Evolutionary conservation across 208 protist species (phyloP).

Genomic region (Trypanosoma boissoni): DNA sequence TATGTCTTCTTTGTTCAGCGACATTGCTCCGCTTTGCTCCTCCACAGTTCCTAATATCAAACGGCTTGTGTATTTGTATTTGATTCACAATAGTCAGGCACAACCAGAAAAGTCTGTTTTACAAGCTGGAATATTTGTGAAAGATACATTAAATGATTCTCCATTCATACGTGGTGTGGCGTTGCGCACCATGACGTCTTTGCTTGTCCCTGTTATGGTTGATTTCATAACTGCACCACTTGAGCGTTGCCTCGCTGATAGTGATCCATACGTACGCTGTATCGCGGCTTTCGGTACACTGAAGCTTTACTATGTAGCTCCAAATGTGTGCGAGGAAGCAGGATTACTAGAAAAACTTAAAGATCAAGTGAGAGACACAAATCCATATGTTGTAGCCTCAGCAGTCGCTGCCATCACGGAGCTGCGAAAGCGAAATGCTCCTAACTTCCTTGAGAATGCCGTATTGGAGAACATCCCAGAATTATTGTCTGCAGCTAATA

Average conservation of each 20-base stretch:
- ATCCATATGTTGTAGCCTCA: constrained; percentile 97
- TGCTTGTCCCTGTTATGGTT: constrained; percentile 95
- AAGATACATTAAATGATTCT: constrained; percentile 94
- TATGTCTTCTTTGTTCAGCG: constrained; percentile 91
- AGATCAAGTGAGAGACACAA: constrained; percentile 94
- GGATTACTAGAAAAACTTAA: constrained; percentile 88
- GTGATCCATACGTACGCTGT: constrained; percentile 98
- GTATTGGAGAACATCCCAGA: constrained; percentile 77
- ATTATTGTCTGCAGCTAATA: constrained; percentile 88
- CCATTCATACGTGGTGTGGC: constrained; percentile 97
- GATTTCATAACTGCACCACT: constrained; percentile 97
- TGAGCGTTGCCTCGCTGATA: constrained; percentile 89
- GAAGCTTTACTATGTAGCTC: constrained; percentile 96
- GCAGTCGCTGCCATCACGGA: constrained; percentile 92
- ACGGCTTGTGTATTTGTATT: constrained; percentile 99
- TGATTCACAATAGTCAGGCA: constrained; percentile 97
- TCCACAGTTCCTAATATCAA: constrained; percentile 97
- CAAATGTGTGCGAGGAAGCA: constrained; percentile 82
- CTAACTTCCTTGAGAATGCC: constrained; percentile 24
- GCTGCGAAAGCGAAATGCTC: constrained; percentile 38
- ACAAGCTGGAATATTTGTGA: constrained; percentile 96
- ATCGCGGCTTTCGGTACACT: constrained; percentile 96
- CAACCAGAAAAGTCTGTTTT: constrained; percentile 97
- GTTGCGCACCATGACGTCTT: constrained; percentile 98
- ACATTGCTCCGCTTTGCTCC: constrained; percentile 95